These are phyloP conservation scores for Millerozyma miso DNA, from an alignment of 805 yeast species.

Conservation along the genomic window DNA sequence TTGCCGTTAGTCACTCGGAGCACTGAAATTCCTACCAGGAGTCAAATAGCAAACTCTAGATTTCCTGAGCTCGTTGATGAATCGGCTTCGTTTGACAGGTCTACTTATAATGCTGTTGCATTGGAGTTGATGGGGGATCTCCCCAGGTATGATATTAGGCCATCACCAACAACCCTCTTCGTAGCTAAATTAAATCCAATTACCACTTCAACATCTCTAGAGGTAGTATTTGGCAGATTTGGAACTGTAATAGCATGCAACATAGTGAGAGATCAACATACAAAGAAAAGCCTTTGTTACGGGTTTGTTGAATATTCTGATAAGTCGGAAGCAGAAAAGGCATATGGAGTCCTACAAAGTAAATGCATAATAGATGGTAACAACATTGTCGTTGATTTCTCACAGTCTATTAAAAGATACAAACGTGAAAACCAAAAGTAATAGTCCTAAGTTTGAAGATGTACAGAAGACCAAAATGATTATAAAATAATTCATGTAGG, in stretches of 20 bases:
- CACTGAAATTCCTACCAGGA: conserved; percentile 6
- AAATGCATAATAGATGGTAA: conserved; percentile 58
- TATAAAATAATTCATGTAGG: conserved; percentile 3
- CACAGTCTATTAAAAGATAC: conserved; percentile 37
- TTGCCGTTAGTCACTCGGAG: conserved; percentile 3
- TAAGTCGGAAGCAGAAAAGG: conserved; percentile 51
- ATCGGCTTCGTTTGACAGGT: conserved; percentile 19
- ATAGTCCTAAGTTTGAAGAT: conserved; percentile 4
- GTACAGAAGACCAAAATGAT: conserved; percentile 8
- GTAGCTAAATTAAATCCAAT: conserved; percentile 61
- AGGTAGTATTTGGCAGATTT: conserved; percentile 56
- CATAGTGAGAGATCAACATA: conserved; percentile 37
- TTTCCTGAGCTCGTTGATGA: conserved; percentile 6
- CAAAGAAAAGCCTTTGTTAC: conserved; percentile 52
- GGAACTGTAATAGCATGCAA: conserved; percentile 53
- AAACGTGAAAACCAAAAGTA: conserved; percentile 1
- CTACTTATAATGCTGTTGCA: conserved; percentile 54
- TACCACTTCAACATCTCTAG: conserved; percentile 54
- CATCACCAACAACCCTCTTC: conserved; percentile 59
- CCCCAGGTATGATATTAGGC: conserved; percentile 53
- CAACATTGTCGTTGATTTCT: conserved; percentile 63
- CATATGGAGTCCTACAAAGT: conserved; percentile 58
- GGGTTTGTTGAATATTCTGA: conserved; percentile 59
- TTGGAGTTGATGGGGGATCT: conserved; percentile 63
- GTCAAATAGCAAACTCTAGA: conserved; percentile 10